phyloP scores from a whole-genome alignment of 768 basidiomycete species.

The Glaciozyma antarctica region DNA sequence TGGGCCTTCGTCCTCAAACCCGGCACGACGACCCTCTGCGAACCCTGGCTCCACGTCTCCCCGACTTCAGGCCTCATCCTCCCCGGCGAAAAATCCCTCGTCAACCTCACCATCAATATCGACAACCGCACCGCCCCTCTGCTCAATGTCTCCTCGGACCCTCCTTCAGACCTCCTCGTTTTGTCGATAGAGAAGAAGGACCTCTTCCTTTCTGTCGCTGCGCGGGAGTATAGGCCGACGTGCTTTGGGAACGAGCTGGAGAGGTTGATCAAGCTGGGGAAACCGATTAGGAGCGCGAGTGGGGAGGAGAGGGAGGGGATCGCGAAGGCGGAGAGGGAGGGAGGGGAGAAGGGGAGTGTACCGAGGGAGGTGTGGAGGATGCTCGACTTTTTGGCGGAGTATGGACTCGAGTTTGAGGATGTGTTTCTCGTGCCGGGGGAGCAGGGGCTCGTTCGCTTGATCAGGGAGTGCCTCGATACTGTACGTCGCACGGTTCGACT shows the following conservation, averaged over 20 bases:
- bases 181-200: slow-evolving; percentile 19
- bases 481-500: neutral
- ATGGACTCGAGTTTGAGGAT: slow-evolving; percentile 7
- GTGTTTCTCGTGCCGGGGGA: slow-evolving; percentile 15
- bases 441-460: neutral
- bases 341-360: neutral
- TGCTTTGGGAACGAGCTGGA: slow-evolving; percentile 14
- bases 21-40: neutral
- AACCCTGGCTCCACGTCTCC: slow-evolving; percentile 17
- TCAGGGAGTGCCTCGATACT: slow-evolving; percentile 17
- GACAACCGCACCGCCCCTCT: neutral
- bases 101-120: slow-evolving; percentile 18
- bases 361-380: slow-evolving; percentile 9
- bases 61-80: slow-evolving; percentile 17
- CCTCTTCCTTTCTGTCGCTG: slow-evolving; percentile 23
- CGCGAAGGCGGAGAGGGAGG: neutral
- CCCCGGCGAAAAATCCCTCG: slow-evolving; percentile 1
- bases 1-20: slow-evolving; percentile 22
- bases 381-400: slow-evolving; percentile 17
- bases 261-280: slow-evolving; percentile 1
- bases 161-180: slow-evolving; percentile 19
- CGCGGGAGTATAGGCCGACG: slow-evolving; percentile 7
- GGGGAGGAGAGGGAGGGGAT: slow-evolving; percentile 2
- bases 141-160: slow-evolving; percentile 7
- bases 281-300: slow-evolving; percentile 7